Evolutionary conservation across 129 eudicot genomes (phyloP), one percentile per base, ranked within the genome.

Genomic region (Glebionis coronaria): DNA sequence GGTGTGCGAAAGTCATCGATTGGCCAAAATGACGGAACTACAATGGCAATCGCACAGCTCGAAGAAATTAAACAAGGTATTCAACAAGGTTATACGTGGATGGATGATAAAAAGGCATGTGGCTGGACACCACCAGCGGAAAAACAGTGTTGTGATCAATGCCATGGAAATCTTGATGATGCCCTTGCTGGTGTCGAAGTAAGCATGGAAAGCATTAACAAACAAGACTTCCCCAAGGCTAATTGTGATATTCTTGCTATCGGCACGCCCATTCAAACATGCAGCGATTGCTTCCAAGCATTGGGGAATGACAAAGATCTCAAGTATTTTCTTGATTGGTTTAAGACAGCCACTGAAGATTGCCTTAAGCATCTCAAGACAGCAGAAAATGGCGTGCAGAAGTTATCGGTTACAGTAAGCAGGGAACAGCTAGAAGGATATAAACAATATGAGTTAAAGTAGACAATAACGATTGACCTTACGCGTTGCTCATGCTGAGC

Each of bases 61-160:
- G n/a, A n/a, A n/a, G n/a, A n/a, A n/a, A n/a, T n/a, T n/a, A n/a
- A n/a, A n/a, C n/a, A n/a, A n/a, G n/a, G n/a, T n/a, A n/a, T n/a
- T n/a, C n/a, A n/a, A n/a, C n/a, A n/a, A n/a, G n/a, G n/a, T n/a
- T n/a, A n/a, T n/a, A n/a, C n/a, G n/a, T n/a, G n/a, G n/a, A n/a
- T n/a, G n/a, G n/a, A n/a, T n/a, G n/a, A n/a, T n/a, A n/a, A n/a
- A n/a, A n/a, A n/a, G n/a, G n/a, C n/a, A n/a, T n/a, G n/a, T n/a
- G n/a, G n/a, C 12, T 35, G 21, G 3, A 51, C 63, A 5, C 23
- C 70, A 3, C 5, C 44, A 3, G 9, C 6, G 3, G 6, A 66
- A 53, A 44, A 61, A 56, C 9, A 55, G 31, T 74, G 82, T 61
- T 69, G 72, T 4, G 23, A 63, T 3, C 46, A 73, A 35, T 78